phyloP scores from a whole-genome alignment of 2,329 filamentous ascomycete genomes.

The Delphinella strobiligena region DNA sequence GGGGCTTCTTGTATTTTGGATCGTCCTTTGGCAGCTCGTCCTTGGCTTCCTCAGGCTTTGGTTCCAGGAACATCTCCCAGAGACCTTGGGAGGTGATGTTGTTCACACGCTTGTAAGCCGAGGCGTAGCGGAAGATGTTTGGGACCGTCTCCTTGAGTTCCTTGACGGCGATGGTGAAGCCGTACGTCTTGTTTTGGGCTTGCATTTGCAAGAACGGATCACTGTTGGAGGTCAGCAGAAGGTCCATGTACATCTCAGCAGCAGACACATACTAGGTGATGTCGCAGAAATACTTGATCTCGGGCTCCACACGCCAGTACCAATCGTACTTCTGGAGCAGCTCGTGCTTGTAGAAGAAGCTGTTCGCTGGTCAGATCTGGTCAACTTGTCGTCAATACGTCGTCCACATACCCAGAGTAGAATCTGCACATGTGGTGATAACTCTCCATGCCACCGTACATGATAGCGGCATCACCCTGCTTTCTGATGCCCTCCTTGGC shows the following conservation, averaged over 20 bases:
- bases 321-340: slow-evolving; percentile 94
- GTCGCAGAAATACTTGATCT: slow-evolving; percentile 99
- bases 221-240: slow-evolving; percentile 35
- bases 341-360: slow-evolving; percentile 95
- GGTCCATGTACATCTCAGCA: not conserved
- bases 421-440: slow-evolving; percentile 99
- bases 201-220: slow-evolving; percentile 96
- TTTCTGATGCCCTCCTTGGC: slow-evolving; percentile 93
- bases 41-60: slow-evolving; percentile 49
- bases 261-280: slow-evolving; percentile 72
- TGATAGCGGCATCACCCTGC: slow-evolving; percentile 93
- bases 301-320: slow-evolving; percentile 98
- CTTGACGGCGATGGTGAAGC: slow-evolving; percentile 97
- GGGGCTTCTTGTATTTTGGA: slow-evolving; percentile 51
- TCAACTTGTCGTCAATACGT: not conserved
- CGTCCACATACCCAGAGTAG: slow-evolving; percentile 73
- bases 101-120: slow-evolving; percentile 87
- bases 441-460: slow-evolving; percentile 98
- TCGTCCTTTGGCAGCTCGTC: slow-evolving; percentile 38
- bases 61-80: slow-evolving; percentile 98
- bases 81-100: slow-evolving; percentile 83
- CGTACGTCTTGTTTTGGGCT: slow-evolving; percentile 90
- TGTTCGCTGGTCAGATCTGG: slow-evolving; percentile 17
- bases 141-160: slow-evolving; percentile 95
- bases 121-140: slow-evolving; percentile 98